phyloP scores from a whole-genome alignment of 805 yeast species.

The Zygosaccharomyces pseudorouxii region DNA sequence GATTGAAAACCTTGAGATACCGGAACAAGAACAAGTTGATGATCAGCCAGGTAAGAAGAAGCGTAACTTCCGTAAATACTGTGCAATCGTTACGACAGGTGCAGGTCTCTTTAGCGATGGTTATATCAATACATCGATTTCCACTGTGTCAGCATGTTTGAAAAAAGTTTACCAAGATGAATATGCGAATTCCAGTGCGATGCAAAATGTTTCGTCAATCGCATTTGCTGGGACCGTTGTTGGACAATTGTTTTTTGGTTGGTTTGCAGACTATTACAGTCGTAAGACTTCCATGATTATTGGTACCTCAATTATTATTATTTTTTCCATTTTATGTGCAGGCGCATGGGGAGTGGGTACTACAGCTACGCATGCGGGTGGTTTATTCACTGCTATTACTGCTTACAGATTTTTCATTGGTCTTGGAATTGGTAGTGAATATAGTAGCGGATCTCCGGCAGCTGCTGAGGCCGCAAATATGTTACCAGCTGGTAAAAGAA shows the following conservation, averaged over 20 bases:
- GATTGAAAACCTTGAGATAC: not conserved
- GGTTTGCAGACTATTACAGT: conserved; percentile 70
- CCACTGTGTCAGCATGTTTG: conserved; percentile 71
- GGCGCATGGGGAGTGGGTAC: conserved; percentile 79
- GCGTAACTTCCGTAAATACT: conserved; percentile 32
- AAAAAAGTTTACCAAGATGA: conserved; percentile 57
- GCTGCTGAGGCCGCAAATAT: conserved; percentile 85
- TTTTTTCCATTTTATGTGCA: conserved; percentile 74
- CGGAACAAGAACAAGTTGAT: not conserved
- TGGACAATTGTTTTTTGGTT: conserved; percentile 81
- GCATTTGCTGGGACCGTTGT: conserved; percentile 90
- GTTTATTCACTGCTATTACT: conserved; percentile 71
- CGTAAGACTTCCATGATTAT: conserved; percentile 80
- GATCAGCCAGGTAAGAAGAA: not conserved
- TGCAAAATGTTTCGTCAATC: conserved; percentile 76
- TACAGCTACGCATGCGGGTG: conserved; percentile 58
- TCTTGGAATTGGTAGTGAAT: conserved; percentile 90
- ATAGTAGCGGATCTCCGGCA: conserved; percentile 90
- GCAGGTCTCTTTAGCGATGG: conserved; percentile 95
- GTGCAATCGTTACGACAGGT: conserved; percentile 81
- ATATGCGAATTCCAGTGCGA: conserved; percentile 61
- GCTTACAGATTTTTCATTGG: conserved; percentile 85
- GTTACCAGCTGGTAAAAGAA: conserved; percentile 77
- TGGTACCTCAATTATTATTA: conserved; percentile 68
- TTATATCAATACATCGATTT: conserved; percentile 79